These are phyloP conservation scores for Blepharisma japonicum DNA, from an alignment of 73 alveolate genomes.

Conservation along the genomic window DNA sequence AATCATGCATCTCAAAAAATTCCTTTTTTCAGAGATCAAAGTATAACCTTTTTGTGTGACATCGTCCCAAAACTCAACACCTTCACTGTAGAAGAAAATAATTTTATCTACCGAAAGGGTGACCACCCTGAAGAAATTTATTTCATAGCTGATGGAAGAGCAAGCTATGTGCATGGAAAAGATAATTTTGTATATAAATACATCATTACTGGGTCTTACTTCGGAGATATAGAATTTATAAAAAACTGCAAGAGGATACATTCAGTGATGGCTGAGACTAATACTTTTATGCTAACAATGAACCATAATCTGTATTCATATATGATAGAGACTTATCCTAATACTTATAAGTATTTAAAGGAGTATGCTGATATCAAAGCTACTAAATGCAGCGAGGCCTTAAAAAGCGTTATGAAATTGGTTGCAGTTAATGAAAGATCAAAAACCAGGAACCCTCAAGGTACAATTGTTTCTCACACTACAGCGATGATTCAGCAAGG, in stretches of 20 bases:
- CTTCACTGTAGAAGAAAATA: not conserved
- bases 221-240: slow-evolving; percentile 44
- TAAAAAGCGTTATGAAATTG: too few relatives aligned
- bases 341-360: too few relatives aligned
- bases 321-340: too few relatives aligned
- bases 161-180: slow-evolving; percentile 24
- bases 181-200: slow-evolving; percentile 2
- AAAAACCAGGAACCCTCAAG: too few relatives aligned
- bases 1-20: too few relatives aligned
- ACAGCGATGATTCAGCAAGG: too few relatives aligned
- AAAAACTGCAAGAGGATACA: not conserved
- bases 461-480: too few relatives aligned
- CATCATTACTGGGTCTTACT: slow-evolving; percentile 29
- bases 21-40: too few relatives aligned
- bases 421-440: too few relatives aligned
- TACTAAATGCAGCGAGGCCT: too few relatives aligned
- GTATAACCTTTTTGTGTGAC: not conserved
- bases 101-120: slow-evolving; percentile 26
- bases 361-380: too few relatives aligned
- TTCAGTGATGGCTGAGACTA: slow-evolving; percentile 2
- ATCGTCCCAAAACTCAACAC: slow-evolving; percentile 28
- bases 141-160: slow-evolving; percentile 34
- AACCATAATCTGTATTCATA: not conserved
- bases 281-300: not conserved
- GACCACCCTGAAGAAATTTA: slow-evolving; percentile 33